Conservation (phyloP, 495 filamentous ascomycete genomes). For the Thozetella sp. region DNA sequence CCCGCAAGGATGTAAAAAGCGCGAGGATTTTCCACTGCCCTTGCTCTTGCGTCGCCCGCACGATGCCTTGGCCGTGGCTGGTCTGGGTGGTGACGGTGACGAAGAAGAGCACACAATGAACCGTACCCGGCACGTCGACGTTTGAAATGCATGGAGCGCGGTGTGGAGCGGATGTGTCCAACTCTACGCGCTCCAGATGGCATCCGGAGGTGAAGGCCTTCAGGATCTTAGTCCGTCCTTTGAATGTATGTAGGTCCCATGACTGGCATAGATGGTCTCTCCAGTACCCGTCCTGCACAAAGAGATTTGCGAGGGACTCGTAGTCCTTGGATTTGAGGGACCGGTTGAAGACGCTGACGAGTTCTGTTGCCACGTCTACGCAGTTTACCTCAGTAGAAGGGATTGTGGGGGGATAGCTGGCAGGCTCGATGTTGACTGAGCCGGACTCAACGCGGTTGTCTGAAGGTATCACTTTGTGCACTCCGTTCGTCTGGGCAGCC, state of each 20-base stretch:
- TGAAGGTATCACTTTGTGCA: constrained; percentile 20
- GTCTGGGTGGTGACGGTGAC: constrained; percentile 52
- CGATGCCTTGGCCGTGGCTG: constrained; percentile 59
- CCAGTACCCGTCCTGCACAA: constrained; percentile 63
- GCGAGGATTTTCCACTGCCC: constrained; percentile 67
- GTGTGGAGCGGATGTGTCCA: constrained; percentile 48
- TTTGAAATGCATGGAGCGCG: constrained; percentile 45
- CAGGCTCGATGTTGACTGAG: constrained; percentile 53
- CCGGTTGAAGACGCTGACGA: constrained; percentile 51
- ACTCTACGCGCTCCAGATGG: constrained; percentile 39
- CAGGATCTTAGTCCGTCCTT: constrained; percentile 52
- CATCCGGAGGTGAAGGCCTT: constrained; percentile 44
- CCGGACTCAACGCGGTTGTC: constrained; percentile 61
- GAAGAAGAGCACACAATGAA: constrained; percentile 53
- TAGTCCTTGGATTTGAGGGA: constrained; percentile 37
- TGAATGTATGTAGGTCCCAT: constrained; percentile 62
- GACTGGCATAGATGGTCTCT: constrained; percentile 62
- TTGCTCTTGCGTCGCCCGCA: constrained; percentile 51
- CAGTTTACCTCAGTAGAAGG: constrained; percentile 26
- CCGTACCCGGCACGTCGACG: constrained; percentile 43
- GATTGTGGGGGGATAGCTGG: constrained; percentile 34
- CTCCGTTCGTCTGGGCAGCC: background rate
- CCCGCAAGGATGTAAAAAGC: constrained; percentile 60
- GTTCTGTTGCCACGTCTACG: constrained; percentile 36
- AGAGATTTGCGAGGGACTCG: constrained; percentile 39